phyloP scores from a whole-genome alignment of 106 monocot genomes.

The Apostasia ramifera region DNA sequence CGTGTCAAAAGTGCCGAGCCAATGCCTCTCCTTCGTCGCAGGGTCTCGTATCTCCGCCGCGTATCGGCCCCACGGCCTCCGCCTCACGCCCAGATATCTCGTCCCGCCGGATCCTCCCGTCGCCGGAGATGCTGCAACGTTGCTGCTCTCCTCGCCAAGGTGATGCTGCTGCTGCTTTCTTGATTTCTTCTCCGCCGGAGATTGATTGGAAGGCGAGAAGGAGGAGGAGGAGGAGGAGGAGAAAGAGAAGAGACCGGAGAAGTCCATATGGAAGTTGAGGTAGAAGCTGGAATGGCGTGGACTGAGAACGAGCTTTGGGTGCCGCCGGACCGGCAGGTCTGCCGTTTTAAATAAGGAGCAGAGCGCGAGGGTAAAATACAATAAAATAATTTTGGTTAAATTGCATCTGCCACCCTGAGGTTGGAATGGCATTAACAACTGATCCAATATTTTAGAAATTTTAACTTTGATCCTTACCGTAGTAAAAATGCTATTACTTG shows the following conservation, averaged over 20 bases:
- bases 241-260: slow-evolving; percentile 22
- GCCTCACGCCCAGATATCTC: slow-evolving; percentile 52
- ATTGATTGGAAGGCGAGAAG: neutral
- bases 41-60: slow-evolving; percentile 74
- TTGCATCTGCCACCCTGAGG: no score
- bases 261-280: slow-evolving; percentile 20
- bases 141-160: neutral
- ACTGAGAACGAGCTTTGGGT: no score
- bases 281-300: neutral
- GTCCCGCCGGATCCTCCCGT: neutral
- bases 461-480: no score
- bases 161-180: slow-evolving; percentile 19
- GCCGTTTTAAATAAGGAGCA: slow-evolving; percentile 9
- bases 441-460: no score
- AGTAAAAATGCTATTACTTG: no score
- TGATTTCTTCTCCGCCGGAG: no score
- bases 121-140: neutral
- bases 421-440: no score
- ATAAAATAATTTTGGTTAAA: neutral
- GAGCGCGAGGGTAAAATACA: neutral
- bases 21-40: slow-evolving; percentile 68
- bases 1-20: slow-evolving; percentile 82
- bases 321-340: no score
- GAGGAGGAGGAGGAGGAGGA: slow-evolving; percentile 18
- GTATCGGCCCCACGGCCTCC: slow-evolving; percentile 75